phyloP scores from a whole-genome alignment of 208 protist genomes.

The Acanthamoeba lenticulata region DNA sequence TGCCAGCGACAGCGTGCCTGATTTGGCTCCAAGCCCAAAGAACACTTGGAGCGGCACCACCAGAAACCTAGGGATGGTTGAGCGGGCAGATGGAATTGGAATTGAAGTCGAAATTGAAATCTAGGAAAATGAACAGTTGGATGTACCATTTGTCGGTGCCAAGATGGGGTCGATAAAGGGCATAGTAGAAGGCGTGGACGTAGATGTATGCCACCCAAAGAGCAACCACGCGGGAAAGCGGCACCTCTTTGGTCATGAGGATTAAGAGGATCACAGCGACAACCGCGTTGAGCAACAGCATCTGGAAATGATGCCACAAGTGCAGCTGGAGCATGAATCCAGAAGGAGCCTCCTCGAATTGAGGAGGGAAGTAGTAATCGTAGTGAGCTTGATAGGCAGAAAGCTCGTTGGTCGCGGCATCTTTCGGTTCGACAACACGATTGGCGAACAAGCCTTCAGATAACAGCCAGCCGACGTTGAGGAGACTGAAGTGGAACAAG shows the following conservation, averaged over 20 bases:
- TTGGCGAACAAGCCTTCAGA: not conserved
- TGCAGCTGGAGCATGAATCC: not conserved
- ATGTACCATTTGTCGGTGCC: conserved; percentile 25
- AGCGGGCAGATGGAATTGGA: too few relatives aligned
- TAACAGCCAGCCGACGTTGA: not conserved
- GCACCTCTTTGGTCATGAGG: not conserved
- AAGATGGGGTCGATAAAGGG: not conserved
- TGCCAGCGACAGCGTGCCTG: not conserved
- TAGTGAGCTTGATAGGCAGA: not conserved
- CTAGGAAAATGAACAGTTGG: not conserved
- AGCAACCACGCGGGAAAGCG: not conserved
- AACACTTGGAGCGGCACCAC: conserved; percentile 46
- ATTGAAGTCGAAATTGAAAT: not conserved
- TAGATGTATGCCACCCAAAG: conserved; percentile 23
- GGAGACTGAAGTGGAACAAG: not conserved
- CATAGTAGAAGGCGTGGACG: conserved; percentile 17
- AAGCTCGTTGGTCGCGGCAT: not conserved
- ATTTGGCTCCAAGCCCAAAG: not conserved
- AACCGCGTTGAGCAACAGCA: not conserved
- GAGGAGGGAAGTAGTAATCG: too few relatives aligned
- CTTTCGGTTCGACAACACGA: not conserved
- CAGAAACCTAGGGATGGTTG: too few relatives aligned
- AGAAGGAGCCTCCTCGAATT: too few relatives aligned
- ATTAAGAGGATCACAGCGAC: not conserved
- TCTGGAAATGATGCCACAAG: not conserved